Evolutionary conservation across 2,329 filamentous ascomycete species (phyloP), one percentile per base, ranked within the genome.

Genomic region (Lasiodiplodia citricola): DNA sequence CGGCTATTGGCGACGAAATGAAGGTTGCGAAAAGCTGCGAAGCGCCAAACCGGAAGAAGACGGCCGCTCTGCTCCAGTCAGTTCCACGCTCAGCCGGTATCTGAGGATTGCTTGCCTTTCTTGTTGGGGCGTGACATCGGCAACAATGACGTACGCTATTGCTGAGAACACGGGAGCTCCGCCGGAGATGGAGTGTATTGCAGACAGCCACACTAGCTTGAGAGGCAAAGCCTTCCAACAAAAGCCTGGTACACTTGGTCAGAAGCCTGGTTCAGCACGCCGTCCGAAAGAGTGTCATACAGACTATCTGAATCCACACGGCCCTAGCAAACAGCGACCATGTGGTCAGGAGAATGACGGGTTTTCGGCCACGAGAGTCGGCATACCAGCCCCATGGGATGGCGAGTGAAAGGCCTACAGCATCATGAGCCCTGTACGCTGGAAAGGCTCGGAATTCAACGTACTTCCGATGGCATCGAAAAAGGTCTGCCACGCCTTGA

Each of bases 401-500:
- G 1, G 77, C 77, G 1, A 80, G 72, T 1, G 77, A 47, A 13
- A 80, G 67, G 23, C 41, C 31, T 69, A 66, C 67, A 28, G 10
- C 35, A 41, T 16, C 18, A 13, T 51, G 62, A 71, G 47, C 7
- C n/a, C 41, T 10, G 7, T 3, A 10, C n/a, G 6, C 44, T 8
- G 21, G 18, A n/a, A n/a, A 11, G 28, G 35, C 56, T 31, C 28
- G 28, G 21, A 4, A 21, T 13, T 28, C 54, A 78, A 73, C 71
- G 6, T 41, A 83, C 82, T 81, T 11, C 86, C 82, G 4, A 87
- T 73, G 68, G 82, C 81, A 41, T 86, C 81, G 37, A 86, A 77
- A 1, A 83, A 81, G 23, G 76, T 71, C 54, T 77, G 72, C 80
- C 84, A 85, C 0, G 85, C 86, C 51, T 80, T 79, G 21, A 88